A percentile compares a stretch with the other conserved stretches of the same genome.
Evolutionary conservation across 1,284 basidiomycete genomes (phyloP).

Genomic region (Cryptococcus sp.): DNA sequence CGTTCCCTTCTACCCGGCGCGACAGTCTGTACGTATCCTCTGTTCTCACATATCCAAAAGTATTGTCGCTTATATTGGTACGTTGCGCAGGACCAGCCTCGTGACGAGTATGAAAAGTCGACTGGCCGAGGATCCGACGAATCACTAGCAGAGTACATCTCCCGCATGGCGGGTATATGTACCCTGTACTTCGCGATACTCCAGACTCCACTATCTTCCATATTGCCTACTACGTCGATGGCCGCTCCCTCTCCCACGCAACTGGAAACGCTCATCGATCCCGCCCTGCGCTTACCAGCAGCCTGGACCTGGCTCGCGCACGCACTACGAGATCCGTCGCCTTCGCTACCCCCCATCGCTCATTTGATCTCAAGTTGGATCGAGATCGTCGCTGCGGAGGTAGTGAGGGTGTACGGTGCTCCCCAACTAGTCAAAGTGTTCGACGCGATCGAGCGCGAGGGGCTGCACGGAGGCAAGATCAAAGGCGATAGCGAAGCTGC

Average conservation of each 20-base stretch:
- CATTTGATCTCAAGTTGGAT: slow-evolving; percentile 62
- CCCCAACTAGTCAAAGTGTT: slow-evolving; percentile 77
- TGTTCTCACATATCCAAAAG: neutral
- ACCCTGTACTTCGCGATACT: slow-evolving; percentile 86
- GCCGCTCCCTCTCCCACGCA: slow-evolving; percentile 57
- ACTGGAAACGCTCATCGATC: slow-evolving; percentile 53
- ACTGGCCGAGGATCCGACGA: slow-evolving; percentile 63
- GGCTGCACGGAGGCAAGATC: slow-evolving; percentile 32
- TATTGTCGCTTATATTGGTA: slow-evolving; percentile 1
- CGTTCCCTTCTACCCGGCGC: slow-evolving; percentile 54
- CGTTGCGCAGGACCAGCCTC: slow-evolving; percentile 53
- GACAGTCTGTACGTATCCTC: slow-evolving; percentile 38
- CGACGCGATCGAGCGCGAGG: slow-evolving; percentile 65
- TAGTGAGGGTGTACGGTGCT: slow-evolving; percentile 65
- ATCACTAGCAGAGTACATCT: slow-evolving; percentile 65
- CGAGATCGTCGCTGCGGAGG: slow-evolving; percentile 69
- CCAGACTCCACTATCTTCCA: slow-evolving; percentile 52
- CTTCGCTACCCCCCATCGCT: slow-evolving; percentile 39
- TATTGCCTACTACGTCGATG: slow-evolving; percentile 42
- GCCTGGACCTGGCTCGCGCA: slow-evolving; percentile 64
- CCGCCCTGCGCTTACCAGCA: slow-evolving; percentile 65
- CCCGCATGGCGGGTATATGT: slow-evolving; percentile 78
- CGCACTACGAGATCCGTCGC: slow-evolving; percentile 37
- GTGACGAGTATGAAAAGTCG: slow-evolving; percentile 64
- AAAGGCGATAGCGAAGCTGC: slow-evolving; percentile 41